Evolutionary conservation across 768 basidiomycete species (phyloP).

Genomic region (Hemileccinum impolitum): DNA sequence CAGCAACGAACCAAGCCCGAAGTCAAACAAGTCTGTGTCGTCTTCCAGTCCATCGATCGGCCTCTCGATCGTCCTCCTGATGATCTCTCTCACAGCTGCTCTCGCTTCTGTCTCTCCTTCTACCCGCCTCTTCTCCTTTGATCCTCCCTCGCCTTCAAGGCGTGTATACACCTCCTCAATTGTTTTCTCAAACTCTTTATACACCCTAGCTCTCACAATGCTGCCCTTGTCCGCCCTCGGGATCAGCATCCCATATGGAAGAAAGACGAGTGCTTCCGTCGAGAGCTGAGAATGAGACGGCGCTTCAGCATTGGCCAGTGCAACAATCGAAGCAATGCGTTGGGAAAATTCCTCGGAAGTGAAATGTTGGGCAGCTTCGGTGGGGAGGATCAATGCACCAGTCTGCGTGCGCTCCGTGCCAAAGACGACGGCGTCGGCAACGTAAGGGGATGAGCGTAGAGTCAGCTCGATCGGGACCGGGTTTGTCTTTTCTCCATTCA

Average conservation of each 20-base stretch:
- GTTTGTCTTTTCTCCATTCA: slow-evolving; percentile 53
- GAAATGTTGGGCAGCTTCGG: slow-evolving; percentile 33
- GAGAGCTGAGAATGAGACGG: slow-evolving; percentile 52
- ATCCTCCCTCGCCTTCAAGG: slow-evolving; percentile 39
- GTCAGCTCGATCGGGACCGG: slow-evolving; percentile 52
- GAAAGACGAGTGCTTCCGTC: slow-evolving; percentile 47
- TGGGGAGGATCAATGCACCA: slow-evolving; percentile 48
- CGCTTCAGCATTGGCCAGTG: slow-evolving; percentile 48
- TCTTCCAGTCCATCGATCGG: slow-evolving; percentile 16
- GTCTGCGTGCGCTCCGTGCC: slow-evolving; percentile 47
- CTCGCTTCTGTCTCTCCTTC: slow-evolving; percentile 11
- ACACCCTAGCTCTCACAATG: slow-evolving; percentile 47
- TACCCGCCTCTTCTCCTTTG: slow-evolving; percentile 17
- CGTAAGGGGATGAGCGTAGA: slow-evolving; percentile 44
- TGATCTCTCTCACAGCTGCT: slow-evolving; percentile 10
- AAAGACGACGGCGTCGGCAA: slow-evolving; percentile 53
- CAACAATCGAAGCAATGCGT: slow-evolving; percentile 42
- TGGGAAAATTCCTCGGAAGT: slow-evolving; percentile 28
- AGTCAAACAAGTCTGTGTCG: slow-evolving; percentile 42
- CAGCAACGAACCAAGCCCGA: slow-evolving; percentile 53
- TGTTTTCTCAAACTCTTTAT: slow-evolving; percentile 45
- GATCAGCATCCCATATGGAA: slow-evolving; percentile 46
- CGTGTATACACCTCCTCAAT: slow-evolving; percentile 40
- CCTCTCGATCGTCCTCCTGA: slow-evolving; percentile 22
- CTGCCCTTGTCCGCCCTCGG: slow-evolving; percentile 52